Conservation (phyloP, 768 basidiomycete genomes). For the Pulveroboletus sp. region DNA sequence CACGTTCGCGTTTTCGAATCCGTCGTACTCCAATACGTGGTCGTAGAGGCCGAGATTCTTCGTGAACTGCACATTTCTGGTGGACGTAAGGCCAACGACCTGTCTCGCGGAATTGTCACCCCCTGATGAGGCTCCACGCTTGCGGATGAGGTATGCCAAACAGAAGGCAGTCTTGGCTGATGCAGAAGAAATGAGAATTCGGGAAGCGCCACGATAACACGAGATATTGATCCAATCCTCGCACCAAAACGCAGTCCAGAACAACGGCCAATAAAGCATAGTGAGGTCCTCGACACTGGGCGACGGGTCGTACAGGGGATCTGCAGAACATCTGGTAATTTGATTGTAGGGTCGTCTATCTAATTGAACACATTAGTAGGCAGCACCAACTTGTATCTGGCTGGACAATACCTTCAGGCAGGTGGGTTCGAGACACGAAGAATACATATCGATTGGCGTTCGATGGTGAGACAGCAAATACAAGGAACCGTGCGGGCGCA, state of each 20-base stretch:
- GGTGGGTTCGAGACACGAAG: conserved; percentile 55
- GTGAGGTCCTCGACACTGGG: conserved; percentile 53
- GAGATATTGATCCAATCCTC: conserved; percentile 62
- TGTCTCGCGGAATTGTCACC: conserved; percentile 20
- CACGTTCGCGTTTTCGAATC: conserved; percentile 32
- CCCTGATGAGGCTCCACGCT: conserved; percentile 32
- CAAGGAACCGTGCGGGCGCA: conserved; percentile 54
- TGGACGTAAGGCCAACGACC: conserved; percentile 61
- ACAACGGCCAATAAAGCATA: conserved; percentile 70
- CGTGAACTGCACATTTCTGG: conserved; percentile 52
- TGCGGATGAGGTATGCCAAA: conserved; percentile 55
- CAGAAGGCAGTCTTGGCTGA: conserved; percentile 73
- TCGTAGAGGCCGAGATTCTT: conserved; percentile 52
- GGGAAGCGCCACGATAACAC: conserved; percentile 44
- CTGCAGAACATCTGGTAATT: conserved; percentile 53
- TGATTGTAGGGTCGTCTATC: conserved; percentile 71
- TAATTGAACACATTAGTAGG: conserved; percentile 15
- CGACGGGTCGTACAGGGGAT: conserved; percentile 50
- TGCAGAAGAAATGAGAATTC: conserved; percentile 61
- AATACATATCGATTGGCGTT: conserved; percentile 53
- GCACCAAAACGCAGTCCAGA: conserved; percentile 75
- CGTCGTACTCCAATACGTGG: conserved; percentile 53
- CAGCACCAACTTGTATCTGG: neutral
- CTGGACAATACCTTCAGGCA: conserved; percentile 47
- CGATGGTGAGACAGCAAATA: conserved; percentile 46